A percentile compares a stretch with the other conserved stretches of the same genome.
phyloP scores from a whole-genome alignment of 169 alveolate species.

The Plasmodium gonderi region DNA sequence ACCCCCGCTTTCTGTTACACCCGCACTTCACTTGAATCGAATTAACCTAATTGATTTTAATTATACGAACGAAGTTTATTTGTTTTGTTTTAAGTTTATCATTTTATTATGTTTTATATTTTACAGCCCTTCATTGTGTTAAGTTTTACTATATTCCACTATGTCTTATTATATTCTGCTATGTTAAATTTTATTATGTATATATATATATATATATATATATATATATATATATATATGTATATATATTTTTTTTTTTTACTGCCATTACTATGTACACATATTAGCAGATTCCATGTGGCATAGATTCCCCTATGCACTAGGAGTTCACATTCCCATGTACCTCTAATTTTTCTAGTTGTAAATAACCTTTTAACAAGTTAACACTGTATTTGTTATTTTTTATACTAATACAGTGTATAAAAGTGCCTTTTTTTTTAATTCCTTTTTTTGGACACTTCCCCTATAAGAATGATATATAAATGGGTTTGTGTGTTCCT shows the following conservation, averaged over 20 bases:
- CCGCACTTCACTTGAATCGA: neutral
- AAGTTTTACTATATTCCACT: too few relatives aligned
- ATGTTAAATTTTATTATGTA: neutral
- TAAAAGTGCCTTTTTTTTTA: neutral
- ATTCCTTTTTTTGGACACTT: neutral
- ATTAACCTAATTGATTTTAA: neutral
- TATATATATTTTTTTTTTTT: neutral
- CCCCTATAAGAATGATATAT: neutral
- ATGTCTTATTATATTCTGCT: neutral
- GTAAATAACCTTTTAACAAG: neutral
- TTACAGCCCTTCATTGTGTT: too few relatives aligned
- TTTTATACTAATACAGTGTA: neutral
- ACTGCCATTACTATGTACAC: too few relatives aligned
- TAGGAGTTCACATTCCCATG: neutral
- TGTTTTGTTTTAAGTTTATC: too few relatives aligned
- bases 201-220: too few relatives aligned
- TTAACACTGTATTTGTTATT: neutral
- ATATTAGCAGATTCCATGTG: too few relatives aligned
- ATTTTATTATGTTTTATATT: too few relatives aligned
- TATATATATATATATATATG: too few relatives aligned
- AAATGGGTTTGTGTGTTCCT: too few relatives aligned
- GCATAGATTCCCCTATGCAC: neutral
- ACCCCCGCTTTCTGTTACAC: too few relatives aligned
- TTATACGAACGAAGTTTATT: neutral
- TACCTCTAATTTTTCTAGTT: neutral